Evolutionary conservation across 805 yeast species (phyloP).

Genomic region (Hanseniaspora nectarophila): DNA sequence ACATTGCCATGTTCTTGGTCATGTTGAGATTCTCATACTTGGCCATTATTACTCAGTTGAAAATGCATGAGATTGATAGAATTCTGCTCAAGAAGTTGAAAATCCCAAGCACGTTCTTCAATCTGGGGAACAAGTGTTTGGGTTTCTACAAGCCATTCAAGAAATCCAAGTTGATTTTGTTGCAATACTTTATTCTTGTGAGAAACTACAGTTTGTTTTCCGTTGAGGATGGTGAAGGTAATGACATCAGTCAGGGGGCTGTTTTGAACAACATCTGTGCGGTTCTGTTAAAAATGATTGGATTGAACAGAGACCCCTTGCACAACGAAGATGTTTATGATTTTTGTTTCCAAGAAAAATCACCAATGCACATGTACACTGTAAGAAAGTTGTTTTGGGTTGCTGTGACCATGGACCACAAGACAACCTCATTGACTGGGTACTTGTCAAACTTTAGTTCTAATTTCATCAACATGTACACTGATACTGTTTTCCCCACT

Average conservation of each 20-base stretch:
- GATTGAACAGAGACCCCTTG: constrained; percentile 14
- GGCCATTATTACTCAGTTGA: constrained; percentile 10
- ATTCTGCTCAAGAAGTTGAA: neutral
- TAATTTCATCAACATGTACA: neutral
- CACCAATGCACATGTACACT: constrained; percentile 4
- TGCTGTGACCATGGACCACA: constrained; percentile 11
- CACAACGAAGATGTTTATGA: constrained; percentile 3
- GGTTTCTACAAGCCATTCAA: constrained; percentile 10
- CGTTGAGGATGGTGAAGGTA: constrained; percentile 15
- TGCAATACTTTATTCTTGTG: constrained; percentile 10
- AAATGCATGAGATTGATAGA: constrained; percentile 8
- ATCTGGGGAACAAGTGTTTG: constrained; percentile 8
- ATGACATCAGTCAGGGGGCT: constrained; percentile 7
- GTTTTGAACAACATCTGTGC: constrained; percentile 10
- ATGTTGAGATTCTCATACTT: constrained; percentile 14
- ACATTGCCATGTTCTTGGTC: constrained; percentile 9
- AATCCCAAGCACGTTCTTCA: constrained; percentile 3
- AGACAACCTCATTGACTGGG: constrained; percentile 9
- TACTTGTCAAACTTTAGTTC: constrained; percentile 6
- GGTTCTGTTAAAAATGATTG: constrained; percentile 10
- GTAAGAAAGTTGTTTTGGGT: constrained; percentile 13
- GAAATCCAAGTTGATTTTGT: constrained; percentile 11
- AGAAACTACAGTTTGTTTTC: constrained; percentile 13
- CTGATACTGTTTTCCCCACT: constrained; percentile 8
- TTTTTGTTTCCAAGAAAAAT: neutral